These are phyloP conservation scores for Melastoma malabathricum DNA, from an alignment of 345 rosid genomes.

Conservation along the genomic window DNA sequence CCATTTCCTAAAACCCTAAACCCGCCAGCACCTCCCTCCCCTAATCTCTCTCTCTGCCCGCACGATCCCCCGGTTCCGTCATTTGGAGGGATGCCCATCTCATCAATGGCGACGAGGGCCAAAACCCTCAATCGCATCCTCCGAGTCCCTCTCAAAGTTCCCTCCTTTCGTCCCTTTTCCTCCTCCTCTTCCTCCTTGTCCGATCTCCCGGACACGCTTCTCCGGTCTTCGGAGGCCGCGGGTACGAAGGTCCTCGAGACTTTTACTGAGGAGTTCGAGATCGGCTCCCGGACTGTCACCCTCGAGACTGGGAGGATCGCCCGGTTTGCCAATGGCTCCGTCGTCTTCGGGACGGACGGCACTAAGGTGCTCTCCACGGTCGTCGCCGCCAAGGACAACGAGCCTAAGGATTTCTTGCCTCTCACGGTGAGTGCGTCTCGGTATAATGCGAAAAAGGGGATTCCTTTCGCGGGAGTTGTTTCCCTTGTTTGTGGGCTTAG, in stretches of 20 bases:
- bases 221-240: conserved; percentile 14
- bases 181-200: conserved; percentile 19
- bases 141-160: conserved; percentile 26
- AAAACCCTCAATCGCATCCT: conserved; percentile 46
- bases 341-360: conserved; percentile 59
- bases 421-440: conserved; percentile 45
- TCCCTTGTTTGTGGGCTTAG: conserved; percentile 1
- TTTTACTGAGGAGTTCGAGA: conserved; percentile 71
- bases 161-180: conserved; percentile 15
- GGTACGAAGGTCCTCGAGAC: conserved; percentile 59
- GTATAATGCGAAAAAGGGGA: neutral
- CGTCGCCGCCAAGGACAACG: conserved; percentile 50
- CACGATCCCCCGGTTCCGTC: neutral
- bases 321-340: conserved; percentile 81
- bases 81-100: conserved; percentile 18
- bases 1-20: conserved; percentile 26
- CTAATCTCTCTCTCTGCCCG: neutral
- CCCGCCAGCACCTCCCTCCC: neutral
- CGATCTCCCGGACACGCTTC: conserved; percentile 9
- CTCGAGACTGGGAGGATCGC: conserved; percentile 89
- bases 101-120: conserved; percentile 41
- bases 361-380: conserved; percentile 81
- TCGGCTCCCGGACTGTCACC: conserved; percentile 54
- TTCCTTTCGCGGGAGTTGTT: neutral
- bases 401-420: conserved; percentile 59